phyloP scores from a whole-genome alignment of 2,329 filamentous ascomycete genomes.

The Geoglossum cookeanum region DNA sequence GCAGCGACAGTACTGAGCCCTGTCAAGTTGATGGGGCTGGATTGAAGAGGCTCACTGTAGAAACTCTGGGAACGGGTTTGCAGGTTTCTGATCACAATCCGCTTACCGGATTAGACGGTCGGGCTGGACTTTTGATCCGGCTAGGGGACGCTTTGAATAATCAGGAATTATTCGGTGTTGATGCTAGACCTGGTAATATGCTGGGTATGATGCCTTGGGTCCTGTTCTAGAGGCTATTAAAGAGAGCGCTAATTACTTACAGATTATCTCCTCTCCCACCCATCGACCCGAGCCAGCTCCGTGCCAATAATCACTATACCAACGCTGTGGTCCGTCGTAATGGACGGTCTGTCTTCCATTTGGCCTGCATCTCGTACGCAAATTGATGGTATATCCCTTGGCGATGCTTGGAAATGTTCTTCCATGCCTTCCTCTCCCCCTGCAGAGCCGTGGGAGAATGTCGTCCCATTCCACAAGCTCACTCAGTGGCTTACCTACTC shows the following conservation, averaged over 20 bases:
- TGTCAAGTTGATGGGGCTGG: slow-evolving; percentile 79
- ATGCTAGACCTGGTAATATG: slow-evolving; percentile 82
- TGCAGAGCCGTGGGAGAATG: slow-evolving; percentile 54
- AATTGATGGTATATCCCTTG: slow-evolving; percentile 70
- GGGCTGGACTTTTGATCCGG: slow-evolving; percentile 58
- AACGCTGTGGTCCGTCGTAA: slow-evolving; percentile 77
- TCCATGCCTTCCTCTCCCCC: slow-evolving; percentile 55
- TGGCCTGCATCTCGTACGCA: slow-evolving; percentile 78
- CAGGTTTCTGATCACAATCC: slow-evolving; percentile 68
- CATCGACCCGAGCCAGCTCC: slow-evolving; percentile 72
- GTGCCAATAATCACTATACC: slow-evolving; percentile 73
- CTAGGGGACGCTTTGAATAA: slow-evolving; percentile 59
- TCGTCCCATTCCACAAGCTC: slow-evolving; percentile 83
- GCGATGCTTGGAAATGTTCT: slow-evolving; percentile 84
- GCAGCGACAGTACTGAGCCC: slow-evolving; percentile 60
- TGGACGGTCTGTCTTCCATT: slow-evolving; percentile 68
- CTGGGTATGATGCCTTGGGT: slow-evolving; percentile 42
- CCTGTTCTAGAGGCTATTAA: slow-evolving; percentile 3
- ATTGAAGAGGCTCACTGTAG: slow-evolving; percentile 52
- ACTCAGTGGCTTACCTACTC: slow-evolving; percentile 93
- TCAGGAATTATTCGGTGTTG: slow-evolving; percentile 63
- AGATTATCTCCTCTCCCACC: slow-evolving; percentile 89
- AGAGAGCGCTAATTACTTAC: slow-evolving; percentile 2
- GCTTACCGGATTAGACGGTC: slow-evolving; percentile 68
- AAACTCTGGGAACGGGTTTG: slow-evolving; percentile 59